phyloP scores from a whole-genome alignment of 2,329 filamentous ascomycete species.

The Xylariaceae sp. region DNA sequence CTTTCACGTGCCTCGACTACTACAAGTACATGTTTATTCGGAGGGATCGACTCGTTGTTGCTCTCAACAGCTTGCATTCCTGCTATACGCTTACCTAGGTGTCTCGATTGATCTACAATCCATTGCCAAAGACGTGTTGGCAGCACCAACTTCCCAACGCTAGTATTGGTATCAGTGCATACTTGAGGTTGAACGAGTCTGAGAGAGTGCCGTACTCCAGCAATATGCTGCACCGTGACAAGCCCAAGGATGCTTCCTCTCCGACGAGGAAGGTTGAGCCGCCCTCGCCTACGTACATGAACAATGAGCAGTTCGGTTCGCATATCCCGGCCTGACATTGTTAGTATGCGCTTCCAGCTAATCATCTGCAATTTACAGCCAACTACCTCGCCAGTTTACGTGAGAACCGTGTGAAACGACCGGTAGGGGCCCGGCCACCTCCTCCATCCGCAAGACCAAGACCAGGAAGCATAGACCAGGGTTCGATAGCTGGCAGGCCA shows the following conservation, averaged over 20 bases:
- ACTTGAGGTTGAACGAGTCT: not conserved
- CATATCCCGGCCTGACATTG: slow-evolving; percentile 8
- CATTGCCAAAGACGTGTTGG: not conserved
- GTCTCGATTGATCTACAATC: not conserved
- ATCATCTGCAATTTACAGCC: slow-evolving; percentile 11
- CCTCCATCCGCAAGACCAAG: slow-evolving; percentile 34
- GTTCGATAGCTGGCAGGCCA: slow-evolving; percentile 23
- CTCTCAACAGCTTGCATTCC: not conserved
- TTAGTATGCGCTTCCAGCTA: slow-evolving; percentile 10
- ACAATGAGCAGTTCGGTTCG: slow-evolving; percentile 62
- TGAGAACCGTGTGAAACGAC: slow-evolving; percentile 59
- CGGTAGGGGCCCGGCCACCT: slow-evolving; percentile 64
- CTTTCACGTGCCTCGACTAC: not conserved
- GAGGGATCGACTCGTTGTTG: not conserved
- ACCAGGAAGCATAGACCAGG: slow-evolving; percentile 27
- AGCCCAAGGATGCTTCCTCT: slow-evolving; percentile 29
- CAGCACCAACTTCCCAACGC: not conserved
- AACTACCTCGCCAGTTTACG: slow-evolving; percentile 67
- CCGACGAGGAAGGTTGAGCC: slow-evolving; percentile 51
- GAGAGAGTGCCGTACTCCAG: not conserved
- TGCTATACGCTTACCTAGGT: not conserved
- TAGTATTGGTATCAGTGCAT: not conserved
- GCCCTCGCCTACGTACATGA: slow-evolving; percentile 60
- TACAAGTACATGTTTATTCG: not conserved
- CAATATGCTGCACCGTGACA: slow-evolving; percentile 24